phyloP scores from a whole-genome alignment of 495 filamentous ascomycete species.

The Penicillium steckii region DNA sequence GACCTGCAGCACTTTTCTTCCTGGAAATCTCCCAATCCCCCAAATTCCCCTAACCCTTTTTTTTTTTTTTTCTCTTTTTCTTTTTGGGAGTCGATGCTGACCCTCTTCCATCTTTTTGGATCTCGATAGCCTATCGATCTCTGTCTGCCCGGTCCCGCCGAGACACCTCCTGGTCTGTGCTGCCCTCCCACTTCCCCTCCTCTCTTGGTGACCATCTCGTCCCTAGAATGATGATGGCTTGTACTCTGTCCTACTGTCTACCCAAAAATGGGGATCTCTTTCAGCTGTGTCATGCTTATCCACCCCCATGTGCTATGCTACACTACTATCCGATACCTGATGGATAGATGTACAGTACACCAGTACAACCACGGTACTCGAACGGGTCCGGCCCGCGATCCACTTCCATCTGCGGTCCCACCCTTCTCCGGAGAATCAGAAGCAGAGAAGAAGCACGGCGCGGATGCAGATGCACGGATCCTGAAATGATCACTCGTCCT shows the following conservation, averaged over 20 bases:
- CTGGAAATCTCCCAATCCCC: not conserved
- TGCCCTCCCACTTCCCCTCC: conserved; percentile 10
- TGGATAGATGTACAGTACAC: too few species aligned
- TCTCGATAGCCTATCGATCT: conserved; percentile 26
- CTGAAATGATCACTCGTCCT: conserved; percentile 27
- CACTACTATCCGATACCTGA: too few species aligned
- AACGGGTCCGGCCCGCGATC: conserved; percentile 30
- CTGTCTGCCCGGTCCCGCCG: conserved; percentile 4
- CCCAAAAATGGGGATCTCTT: too few species aligned
- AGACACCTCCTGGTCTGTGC: conserved; percentile 17
- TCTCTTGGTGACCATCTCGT: conserved; percentile 18
- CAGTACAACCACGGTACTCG: conserved; percentile 1
- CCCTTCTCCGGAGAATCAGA: conserved; percentile 1
- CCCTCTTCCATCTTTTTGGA: too few species aligned
- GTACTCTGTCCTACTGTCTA: too few species aligned
- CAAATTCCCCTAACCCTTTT: not conserved
- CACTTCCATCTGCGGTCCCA: conserved; percentile 12
- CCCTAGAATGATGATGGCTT: too few species aligned
- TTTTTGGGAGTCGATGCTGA: not conserved
- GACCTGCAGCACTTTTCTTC: conserved; percentile 36
- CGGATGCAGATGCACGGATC: conserved; percentile 19
- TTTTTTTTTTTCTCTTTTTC: not conserved
- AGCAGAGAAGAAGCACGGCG: conserved; percentile 4
- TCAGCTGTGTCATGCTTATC: too few species aligned
- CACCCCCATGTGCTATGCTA: not conserved